Base-by-base conservation (phyloP, 164 flowering plant genomes). In the Nymphaea colorata region DNA sequence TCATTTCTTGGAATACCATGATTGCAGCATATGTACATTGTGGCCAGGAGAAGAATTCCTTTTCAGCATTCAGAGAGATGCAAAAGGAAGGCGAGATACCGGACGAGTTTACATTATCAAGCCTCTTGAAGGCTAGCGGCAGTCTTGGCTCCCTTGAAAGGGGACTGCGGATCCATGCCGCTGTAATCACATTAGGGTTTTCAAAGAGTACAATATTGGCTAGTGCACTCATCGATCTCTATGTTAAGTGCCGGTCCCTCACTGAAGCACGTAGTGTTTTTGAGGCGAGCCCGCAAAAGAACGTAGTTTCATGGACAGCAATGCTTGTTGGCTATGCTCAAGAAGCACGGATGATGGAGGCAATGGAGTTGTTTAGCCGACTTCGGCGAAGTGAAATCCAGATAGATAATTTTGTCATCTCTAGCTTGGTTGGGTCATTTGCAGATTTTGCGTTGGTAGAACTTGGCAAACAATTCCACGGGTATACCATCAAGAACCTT, bases 391-490 rank as follows among this genome's bases (percentile, higher is more conserved):
- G 78, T n/a, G 60, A 51, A 61, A 73, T 72, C 64, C 67, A 67
- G 14, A 77, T 89, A 4, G 95, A 89, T 72, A 83, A 86, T 42
- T 86, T 79, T 72, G 80, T 85, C 62, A 79, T 91, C 64, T 89
- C 95, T 6, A 79, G 84, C 75, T 66, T 91, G 74, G 79, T 86
- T 67, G 80, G 88, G 18, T 77, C 86, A 61, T 85, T 85, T 77
- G 93, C 95, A 62, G 97, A 91, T 79, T 82, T 82, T 63, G 87
- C 95, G 2, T 83, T 89, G 16, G 77, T 79, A 36, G 89, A 87
- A 71, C 89, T 85, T 74, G 96, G 96, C 17, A 87, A 77, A 80
- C 96, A 89, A 76, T 72, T 86, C 66, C 97, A 89, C 70, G 83
- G 81, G 18, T 79, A 79, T 68, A 74, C 86, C 53, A 62, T 71